A percentile compares a stretch with the other conserved stretches of the same genome.
Evolutionary conservation across 495 filamentous ascomycete genomes (phyloP).

Genomic region (Podospora tetraspora): DNA sequence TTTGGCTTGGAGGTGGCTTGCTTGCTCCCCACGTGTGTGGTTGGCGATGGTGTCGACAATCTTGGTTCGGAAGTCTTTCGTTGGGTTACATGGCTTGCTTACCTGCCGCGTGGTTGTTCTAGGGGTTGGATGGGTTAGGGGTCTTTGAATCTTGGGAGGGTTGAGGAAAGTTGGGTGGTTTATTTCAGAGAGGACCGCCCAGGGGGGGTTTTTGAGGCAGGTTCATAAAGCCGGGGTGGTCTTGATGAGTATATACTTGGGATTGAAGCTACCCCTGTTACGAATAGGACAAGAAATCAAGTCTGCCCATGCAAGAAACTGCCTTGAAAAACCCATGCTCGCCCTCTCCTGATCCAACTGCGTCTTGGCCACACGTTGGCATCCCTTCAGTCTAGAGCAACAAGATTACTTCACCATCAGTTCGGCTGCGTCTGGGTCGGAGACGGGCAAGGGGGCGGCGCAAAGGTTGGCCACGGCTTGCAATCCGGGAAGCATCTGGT

Average conservation of each 20-base stretch:
- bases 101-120: background rate
- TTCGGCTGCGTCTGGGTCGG: background rate
- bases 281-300: background rate
- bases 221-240: too few species aligned
- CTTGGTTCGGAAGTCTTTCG: background rate
- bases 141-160: background rate
- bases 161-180: too few species aligned
- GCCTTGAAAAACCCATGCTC: background rate
- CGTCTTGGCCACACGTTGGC: background rate
- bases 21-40: background rate
- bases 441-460: conserved; percentile 8
- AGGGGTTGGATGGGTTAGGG: background rate
- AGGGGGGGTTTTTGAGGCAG: too few species aligned
- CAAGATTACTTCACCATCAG: background rate
- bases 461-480: conserved; percentile 19
- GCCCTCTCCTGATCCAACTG: background rate
- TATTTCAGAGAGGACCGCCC: too few species aligned
- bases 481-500: conserved; percentile 24
- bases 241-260: background rate
- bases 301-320: background rate
- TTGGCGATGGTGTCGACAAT: background rate
- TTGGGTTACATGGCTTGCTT: background rate
- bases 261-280: background rate
- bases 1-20: too few species aligned
- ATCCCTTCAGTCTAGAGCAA: background rate